Percentiles rank a stretch among this genome's conserved stretches.
phyloP scores from a whole-genome alignment of 1,284 basidiomycete species.

The Stygiomarasmius scandens region DNA sequence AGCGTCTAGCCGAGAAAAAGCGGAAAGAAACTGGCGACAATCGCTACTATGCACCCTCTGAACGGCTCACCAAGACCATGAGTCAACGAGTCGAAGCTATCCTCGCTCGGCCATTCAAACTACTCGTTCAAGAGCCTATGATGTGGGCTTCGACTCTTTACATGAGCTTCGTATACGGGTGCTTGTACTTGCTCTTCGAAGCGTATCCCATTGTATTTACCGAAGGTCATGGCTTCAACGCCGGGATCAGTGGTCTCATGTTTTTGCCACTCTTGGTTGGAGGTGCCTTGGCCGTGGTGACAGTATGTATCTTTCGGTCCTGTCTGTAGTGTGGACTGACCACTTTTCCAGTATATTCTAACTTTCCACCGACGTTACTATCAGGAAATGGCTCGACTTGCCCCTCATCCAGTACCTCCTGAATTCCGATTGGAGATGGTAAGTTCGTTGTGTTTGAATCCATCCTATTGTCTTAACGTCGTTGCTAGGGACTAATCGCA shows the following conservation, averaged over 20 bases:
- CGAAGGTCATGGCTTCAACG: conserved; percentile 52
- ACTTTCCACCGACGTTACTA: conserved; percentile 60
- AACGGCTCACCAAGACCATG: conserved; percentile 43
- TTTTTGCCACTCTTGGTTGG: conserved; percentile 61
- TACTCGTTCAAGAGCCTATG: conserved; percentile 80
- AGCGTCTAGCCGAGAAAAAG: conserved; percentile 46
- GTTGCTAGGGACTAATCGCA: too few species aligned
- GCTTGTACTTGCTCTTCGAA: conserved; percentile 63
- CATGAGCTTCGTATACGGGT: conserved; percentile 65
- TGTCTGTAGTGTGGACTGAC: conserved; percentile 30
- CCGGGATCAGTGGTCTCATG: conserved; percentile 52
- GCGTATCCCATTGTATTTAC: conserved; percentile 63
- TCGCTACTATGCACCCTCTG: conserved; percentile 59
- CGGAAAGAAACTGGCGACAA: conserved; percentile 65
- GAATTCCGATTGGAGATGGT: conserved; percentile 65
- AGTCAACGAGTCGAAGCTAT: conserved; percentile 48
- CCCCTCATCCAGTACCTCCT: conserved; percentile 62
- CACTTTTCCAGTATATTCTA: conserved; percentile 45
- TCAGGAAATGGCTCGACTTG: conserved; percentile 43
- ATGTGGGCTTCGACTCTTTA: conserved; percentile 72
- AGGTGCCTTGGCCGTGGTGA: conserved; percentile 45
- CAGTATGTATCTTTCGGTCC: conserved; percentile 37
- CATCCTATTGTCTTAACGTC: too few species aligned
- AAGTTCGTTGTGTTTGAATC: too few species aligned
- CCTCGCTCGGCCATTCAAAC: conserved; percentile 64